phyloP scores from a whole-genome alignment of 257 asterid species.

The Knoxia roxburghii region DNA sequence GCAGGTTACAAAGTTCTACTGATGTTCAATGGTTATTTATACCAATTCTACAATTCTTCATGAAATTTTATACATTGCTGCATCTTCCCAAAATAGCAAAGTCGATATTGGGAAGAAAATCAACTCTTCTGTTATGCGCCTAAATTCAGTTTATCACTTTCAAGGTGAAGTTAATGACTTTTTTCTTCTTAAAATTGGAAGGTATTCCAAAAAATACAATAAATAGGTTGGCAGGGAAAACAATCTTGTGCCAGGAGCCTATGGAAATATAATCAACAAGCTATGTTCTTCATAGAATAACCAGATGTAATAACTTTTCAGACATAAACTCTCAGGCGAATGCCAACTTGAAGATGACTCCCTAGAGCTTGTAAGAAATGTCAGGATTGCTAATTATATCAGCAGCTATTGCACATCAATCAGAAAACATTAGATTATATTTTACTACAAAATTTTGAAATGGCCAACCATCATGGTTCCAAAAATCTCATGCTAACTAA shows the following conservation, averaged over 20 bases:
- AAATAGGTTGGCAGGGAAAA: no score
- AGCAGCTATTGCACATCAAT: neutral
- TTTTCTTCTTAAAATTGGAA: no score
- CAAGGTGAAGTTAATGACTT: neutral
- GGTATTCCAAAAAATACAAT: no score
- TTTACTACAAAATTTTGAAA: neutral
- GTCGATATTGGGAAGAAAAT: no score
- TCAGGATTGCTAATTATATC: neutral
- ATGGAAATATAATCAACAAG: neutral
- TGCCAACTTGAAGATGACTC: neutral
- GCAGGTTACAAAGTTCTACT: neutral
- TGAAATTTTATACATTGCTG: no score
- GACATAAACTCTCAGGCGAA: neutral
- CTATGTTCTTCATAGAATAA: no score
- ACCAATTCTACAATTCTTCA: no score
- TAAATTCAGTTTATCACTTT: neutral
- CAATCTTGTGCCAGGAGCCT: constrained; percentile 1
- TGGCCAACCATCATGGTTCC: neutral
- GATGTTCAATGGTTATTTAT: no score
- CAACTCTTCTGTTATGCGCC: no score
- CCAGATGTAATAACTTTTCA: no score
- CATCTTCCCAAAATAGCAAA: no score
- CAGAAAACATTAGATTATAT: neutral
- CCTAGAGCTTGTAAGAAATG: neutral
- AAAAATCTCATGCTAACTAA: neutral